Base-by-base conservation (phyloP, 2,329 filamentous ascomycete genomes). In the Epichloe typhina region DNA sequence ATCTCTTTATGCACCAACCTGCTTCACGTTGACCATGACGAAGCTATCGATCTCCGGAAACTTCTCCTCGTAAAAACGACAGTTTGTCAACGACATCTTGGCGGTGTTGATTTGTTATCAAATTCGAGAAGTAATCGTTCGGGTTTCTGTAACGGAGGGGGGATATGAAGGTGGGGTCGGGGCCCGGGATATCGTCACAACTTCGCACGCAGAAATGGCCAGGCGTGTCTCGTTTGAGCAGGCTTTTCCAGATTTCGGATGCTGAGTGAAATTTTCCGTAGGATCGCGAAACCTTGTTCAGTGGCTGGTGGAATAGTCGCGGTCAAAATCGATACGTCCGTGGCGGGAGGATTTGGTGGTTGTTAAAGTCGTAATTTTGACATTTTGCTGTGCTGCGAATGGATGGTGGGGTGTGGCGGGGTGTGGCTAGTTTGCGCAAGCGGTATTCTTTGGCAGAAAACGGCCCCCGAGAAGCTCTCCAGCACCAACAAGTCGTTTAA, bases 1-100 rank as follows among this genome's bases (percentile, higher is more conserved):
- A 46, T 26, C 52, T 50, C 50, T 52, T 63, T 76, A 19, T 56
- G 67, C 89, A 64, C 77, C 56, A 67, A 90, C 86, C 83, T 95
- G 89, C 81, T 95, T 95, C 64, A 97, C 93, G 72, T 97, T 98
- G 69, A 98, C 93, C 93, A 98, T 98, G 68, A 98, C 94, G 73
- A 96, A 97, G 78, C 88, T 95, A 74, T 98, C 93, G 68, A 98
- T 91, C 79, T 97, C 93, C 61, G 68, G 66, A 56, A 86, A 96
- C 73, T 95, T 95, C 75, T 95, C 88, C 79, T 95, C 89, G 70
- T 95, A 96, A 73, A 94, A 96, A 64, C 89, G 88, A 72, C 87
- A 95, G 75, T 95, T 95, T 68, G 87, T 93, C 76, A 95, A 82
- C 73, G 89, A 94, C 87, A 94, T 95, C 64, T 68, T 86, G 79